Evolutionary conservation across 1,284 basidiomycete genomes (phyloP).

Genomic region (Polyporus tsugae): DNA sequence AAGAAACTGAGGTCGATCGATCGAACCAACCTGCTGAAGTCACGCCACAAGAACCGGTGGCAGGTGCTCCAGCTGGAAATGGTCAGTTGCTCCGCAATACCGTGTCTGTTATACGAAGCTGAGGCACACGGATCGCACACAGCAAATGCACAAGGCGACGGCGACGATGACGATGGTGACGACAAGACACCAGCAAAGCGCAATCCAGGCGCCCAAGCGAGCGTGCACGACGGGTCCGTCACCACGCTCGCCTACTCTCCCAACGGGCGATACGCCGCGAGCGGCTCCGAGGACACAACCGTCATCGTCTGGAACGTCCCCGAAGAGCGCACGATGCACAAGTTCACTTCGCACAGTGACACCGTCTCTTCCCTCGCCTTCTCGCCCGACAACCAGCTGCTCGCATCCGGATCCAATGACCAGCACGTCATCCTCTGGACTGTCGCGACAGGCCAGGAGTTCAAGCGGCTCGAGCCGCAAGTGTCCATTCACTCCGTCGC

Average conservation of each 20-base stretch:
- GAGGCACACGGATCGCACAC: neutral
- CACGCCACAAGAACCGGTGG: neutral
- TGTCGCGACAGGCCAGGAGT: conserved; percentile 11
- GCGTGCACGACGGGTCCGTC: conserved; percentile 28
- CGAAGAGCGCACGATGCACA: neutral
- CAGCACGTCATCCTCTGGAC: conserved; percentile 32
- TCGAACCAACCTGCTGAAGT: neutral
- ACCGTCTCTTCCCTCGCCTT: conserved; percentile 14
- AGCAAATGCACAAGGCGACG: neutral
- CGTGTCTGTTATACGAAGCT: neutral
- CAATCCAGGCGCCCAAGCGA: conserved; percentile 4
- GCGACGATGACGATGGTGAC: neutral
- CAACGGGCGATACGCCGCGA: conserved; percentile 34
- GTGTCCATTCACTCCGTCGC: conserved; percentile 29
- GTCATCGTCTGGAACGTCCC: conserved; percentile 33
- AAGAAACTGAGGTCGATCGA: neutral
- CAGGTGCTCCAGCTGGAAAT: no score
- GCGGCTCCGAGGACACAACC: conserved; percentile 31
- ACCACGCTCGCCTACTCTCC: conserved; percentile 34
- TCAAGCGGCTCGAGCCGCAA: conserved; percentile 16
- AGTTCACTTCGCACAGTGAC: neutral
- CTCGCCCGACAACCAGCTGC: conserved; percentile 5
- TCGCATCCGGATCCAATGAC: conserved; percentile 36
- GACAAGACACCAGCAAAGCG: neutral
- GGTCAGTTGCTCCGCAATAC: neutral